Evolutionary conservation across 2,329 filamentous ascomycete species (phyloP).

Genomic region (Alternaria ventricosa): DNA sequence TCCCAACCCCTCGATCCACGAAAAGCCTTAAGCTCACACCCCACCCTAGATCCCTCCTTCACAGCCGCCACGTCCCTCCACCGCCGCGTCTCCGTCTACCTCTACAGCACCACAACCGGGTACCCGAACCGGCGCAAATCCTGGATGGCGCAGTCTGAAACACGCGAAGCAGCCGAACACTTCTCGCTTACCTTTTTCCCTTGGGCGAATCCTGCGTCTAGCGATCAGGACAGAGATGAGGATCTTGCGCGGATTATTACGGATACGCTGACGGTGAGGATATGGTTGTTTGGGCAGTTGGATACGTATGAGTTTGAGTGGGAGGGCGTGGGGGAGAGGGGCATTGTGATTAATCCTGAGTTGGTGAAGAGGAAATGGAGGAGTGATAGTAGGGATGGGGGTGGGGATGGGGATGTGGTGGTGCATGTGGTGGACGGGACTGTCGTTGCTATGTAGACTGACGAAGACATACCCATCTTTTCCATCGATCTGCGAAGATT

Average conservation of each 20-base stretch:
- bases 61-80: constrained; percentile 32
- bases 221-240: constrained; percentile 39
- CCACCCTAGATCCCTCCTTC: constrained; percentile 8
- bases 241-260: constrained; percentile 34
- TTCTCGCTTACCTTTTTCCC: constrained; percentile 46
- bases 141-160: constrained; percentile 21
- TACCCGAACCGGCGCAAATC: constrained; percentile 2
- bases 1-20: neutral
- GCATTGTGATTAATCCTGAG: constrained; percentile 31
- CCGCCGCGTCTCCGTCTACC: constrained; percentile 34
- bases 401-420: neutral
- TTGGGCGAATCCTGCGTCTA: constrained; percentile 38
- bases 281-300: constrained; percentile 41
- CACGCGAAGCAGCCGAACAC: constrained; percentile 43
- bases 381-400: neutral
- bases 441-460: constrained; percentile 9
- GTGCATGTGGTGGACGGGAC: constrained; percentile 14
- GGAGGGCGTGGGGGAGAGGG: constrained; percentile 32
- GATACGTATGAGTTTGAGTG: constrained; percentile 35
- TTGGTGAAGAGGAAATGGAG: constrained; percentile 17
- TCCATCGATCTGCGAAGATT: neutral
- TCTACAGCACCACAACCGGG: constrained; percentile 25
- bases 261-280: constrained; percentile 30
- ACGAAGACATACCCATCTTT: neutral
- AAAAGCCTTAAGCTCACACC: neutral